Percentiles rank a stretch among this genome's conserved stretches.
These are phyloP conservation scores for Fagus crenata DNA, from an alignment of 306 rosid genomes.

Conservation along the genomic window DNA sequence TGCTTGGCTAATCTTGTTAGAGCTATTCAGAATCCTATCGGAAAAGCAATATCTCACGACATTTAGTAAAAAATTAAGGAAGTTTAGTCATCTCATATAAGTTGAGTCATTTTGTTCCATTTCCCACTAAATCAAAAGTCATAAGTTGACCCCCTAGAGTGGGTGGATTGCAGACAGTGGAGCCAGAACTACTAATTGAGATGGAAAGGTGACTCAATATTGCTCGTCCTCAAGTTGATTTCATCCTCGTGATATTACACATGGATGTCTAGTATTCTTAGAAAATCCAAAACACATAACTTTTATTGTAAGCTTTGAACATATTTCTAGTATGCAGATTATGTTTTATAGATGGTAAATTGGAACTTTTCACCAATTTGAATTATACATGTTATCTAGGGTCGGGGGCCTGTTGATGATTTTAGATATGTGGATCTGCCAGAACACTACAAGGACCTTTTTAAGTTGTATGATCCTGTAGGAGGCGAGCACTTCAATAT, in stretches of 20 bases:
- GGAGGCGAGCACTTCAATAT: slow-evolving; percentile 98
- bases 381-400: slow-evolving; percentile 46
- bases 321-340: not conserved
- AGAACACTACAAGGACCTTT: slow-evolving; percentile 63
- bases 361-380: slow-evolving; percentile 15
- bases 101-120: slow-evolving; percentile 18
- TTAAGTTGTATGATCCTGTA: slow-evolving; percentile 69
- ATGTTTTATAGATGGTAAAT: not conserved
- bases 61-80: slow-evolving; percentile 7
- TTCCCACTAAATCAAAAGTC: slow-evolving; percentile 11
- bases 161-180: not conserved
- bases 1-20: slow-evolving; percentile 8
- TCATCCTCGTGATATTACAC: not conserved
- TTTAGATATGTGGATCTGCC: slow-evolving; percentile 65
- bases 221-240: not conserved
- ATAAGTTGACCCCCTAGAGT: slow-evolving; percentile 19
- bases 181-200: not conserved
- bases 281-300: too few species aligned
- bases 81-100: slow-evolving; percentile 15
- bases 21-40: not conserved
- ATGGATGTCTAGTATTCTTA: not conserved
- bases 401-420: slow-evolving; percentile 85
- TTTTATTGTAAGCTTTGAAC: not conserved
- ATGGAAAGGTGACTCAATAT: not conserved
- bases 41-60: slow-evolving; percentile 5